Evolutionary conservation across 2,329 filamentous ascomycete species (phyloP), one percentile per base, ranked within the genome.

Genomic region (Aciculosporium take): DNA sequence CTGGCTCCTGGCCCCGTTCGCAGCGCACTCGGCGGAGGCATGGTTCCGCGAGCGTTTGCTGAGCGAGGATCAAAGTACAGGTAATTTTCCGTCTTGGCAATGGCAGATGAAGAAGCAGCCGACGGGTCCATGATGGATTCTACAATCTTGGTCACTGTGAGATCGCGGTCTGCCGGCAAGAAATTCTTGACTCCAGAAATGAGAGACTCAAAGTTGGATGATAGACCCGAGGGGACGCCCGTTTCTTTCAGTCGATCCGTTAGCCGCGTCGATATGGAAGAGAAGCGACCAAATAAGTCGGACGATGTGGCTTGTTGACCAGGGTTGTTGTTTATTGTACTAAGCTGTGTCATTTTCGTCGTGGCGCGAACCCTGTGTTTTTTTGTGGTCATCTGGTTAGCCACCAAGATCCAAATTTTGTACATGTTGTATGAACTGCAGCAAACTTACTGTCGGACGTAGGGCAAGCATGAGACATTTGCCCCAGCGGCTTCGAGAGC

Each of bases 101-200:
- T 91, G 21, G 91, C 91, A 21, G 83, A 89, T 5, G 85, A 89
- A 4, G 85, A 86, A 3, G 91, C 89, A 9, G 86, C 78, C 35
- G 85, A 74, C 0, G 91, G 91, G 55, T 98, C 91, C 89, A 98
- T 98, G 54, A 98, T 81, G 1, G 86, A 94, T 61, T 98, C 91
- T 31, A 91, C 89, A 56, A 98, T 95, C 64, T 96, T 96, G 43
- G 93, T 98, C 40, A 98, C 76, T 0, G 91, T 96, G 8, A 96
- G 74, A 56, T 98, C 93, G 53, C 88, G 86, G 64, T 98, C 93
- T 12, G 79, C 85, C 0, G 93, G 91, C n/a, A 98, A 67, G 63
- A 98, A 94, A 63, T 94, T 96, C 65, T 96, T 98, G 56, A 98
- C 89, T 33, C 89, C 89, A 5, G 86, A 89, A 47, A 96, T 88